phyloP scores from a whole-genome alignment of 768 basidiomycete genomes.

The Polyporus arcularius region DNA sequence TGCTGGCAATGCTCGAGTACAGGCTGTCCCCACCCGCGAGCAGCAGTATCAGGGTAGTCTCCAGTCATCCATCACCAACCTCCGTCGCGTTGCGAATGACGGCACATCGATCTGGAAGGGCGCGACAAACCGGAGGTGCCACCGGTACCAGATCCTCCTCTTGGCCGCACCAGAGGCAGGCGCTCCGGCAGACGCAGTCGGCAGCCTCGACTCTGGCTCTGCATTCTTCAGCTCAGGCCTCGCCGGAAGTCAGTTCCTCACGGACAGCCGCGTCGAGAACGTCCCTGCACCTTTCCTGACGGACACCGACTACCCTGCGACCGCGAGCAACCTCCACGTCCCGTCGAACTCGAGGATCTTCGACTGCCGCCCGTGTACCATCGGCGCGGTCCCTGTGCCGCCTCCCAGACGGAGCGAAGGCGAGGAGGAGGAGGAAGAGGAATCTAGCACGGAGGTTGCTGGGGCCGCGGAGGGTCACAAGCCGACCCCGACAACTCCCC shows the following conservation, averaged over 20 bases:
- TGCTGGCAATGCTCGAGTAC: background rate
- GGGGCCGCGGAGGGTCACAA: background rate
- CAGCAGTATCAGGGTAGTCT: conserved; percentile 4
- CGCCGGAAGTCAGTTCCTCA: background rate
- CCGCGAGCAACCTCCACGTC: background rate
- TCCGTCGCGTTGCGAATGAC: background rate
- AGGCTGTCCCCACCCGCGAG: conserved; percentile 1
- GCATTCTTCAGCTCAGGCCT: background rate
- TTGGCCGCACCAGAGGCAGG: background rate
- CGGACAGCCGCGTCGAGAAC: background rate
- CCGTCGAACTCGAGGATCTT: background rate
- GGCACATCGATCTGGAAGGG: background rate
- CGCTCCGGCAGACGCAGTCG: background rate
- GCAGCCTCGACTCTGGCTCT: conserved; percentile 1
- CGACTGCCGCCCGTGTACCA: background rate
- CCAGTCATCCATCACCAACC: background rate
- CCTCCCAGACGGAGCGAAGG: background rate
- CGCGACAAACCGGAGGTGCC: background rate
- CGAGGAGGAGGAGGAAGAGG: background rate
- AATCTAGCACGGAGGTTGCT: background rate
- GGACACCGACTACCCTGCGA: background rate
- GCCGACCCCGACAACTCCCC: background rate
- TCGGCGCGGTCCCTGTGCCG: background rate
- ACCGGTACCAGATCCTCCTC: conserved; percentile 1
- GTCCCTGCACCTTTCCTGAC: background rate